Percentiles rank a stretch among this genome's conserved stretches.
These are phyloP conservation scores for Persicaria tinctoria DNA, from an alignment of 148 eudicot genomes.

Conservation along the genomic window DNA sequence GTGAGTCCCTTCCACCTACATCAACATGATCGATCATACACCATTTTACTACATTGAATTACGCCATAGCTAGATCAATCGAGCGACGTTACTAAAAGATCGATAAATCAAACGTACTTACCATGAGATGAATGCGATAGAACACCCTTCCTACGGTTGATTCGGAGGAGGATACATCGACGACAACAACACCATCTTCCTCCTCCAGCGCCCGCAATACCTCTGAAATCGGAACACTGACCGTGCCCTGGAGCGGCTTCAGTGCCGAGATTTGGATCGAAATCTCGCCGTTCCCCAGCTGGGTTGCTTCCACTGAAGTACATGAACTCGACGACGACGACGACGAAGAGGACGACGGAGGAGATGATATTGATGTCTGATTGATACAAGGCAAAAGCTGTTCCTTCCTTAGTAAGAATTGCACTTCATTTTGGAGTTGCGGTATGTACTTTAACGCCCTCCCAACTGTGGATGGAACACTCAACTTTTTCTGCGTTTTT, in stretches of 20 bases:
- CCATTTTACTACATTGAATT: too few relatives aligned
- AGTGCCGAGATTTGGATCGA: constrained; percentile 38
- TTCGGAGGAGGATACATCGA: constrained; percentile 41
- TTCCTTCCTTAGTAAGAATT: constrained; percentile 39
- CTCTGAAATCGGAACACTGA: constrained; percentile 24
- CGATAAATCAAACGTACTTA: constrained; percentile 10
- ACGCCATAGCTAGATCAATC: too few relatives aligned
- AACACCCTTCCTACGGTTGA: constrained; percentile 45
- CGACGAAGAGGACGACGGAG: too few relatives aligned
- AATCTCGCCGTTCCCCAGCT: constrained; percentile 33
- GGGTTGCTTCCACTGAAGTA: constrained; percentile 22
- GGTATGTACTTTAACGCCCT: constrained; percentile 74
- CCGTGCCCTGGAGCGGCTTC: constrained; percentile 8
- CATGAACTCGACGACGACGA: not conserved
- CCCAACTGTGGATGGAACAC: constrained; percentile 59
- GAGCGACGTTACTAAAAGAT: not conserved
- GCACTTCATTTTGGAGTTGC: constrained; percentile 65
- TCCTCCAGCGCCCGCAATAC: constrained; percentile 38
- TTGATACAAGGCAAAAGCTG: constrained; percentile 22
- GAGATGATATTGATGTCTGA: not conserved
- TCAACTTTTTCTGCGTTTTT: constrained; percentile 53
- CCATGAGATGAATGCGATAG: constrained; percentile 65
- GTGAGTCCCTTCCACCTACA: not conserved
- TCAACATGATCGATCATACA: too few relatives aligned
- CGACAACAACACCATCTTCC: constrained; percentile 29